Base-by-base conservation (phyloP, 345 rosid species). In the Salix purpurea region DNA sequence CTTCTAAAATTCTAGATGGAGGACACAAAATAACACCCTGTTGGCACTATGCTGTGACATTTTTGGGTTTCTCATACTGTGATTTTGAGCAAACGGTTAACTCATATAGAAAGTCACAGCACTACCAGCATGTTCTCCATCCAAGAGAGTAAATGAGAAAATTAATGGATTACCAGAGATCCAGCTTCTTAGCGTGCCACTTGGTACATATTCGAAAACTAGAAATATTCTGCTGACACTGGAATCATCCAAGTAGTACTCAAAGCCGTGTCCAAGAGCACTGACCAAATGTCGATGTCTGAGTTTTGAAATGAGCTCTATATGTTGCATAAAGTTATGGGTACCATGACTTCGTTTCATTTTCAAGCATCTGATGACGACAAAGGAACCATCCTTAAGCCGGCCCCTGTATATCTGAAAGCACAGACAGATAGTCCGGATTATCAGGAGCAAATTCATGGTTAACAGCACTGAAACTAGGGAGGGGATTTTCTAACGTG, bases 171-270 rank as follows among this genome's bases (percentile, higher is more conserved):
- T 89, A 96, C 99, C 97, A 18, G 97, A 89, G 67, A 92, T 84
- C 97, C 99, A 92, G 87, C 88, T 88, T 79, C 97, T 88, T 72
- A 96, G 85, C 13, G 86, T 91, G 74, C 97, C 98, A 75, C 92
- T 93, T 64, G 92, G 94, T 71, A 93, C 96, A 64, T 91, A 90
- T 86, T 96, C 98, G 13, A 96, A 93, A 42, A 93, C 83, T 18
- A 91, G 88, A 79, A 96, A 96, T 80, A 91, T 87, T 89, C 97
- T 92, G 87, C 97, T 93, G 83, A 96, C 95, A 28, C 91, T 92
- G 39, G 98, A 92, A 83, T 96, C 97, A 77, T 93, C 97, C 78
- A 92, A 87, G 88, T 96, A 93, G 84, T 92, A 93, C 65, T 91
- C 98, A 32, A 96, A 93, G 86, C 97, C 91, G 79, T 96, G 97